A percentile compares a stretch with the other conserved stretches of the same genome.
Conservation (phyloP, 129 eudicot genomes). For the Ambrosia trifida region DNA sequence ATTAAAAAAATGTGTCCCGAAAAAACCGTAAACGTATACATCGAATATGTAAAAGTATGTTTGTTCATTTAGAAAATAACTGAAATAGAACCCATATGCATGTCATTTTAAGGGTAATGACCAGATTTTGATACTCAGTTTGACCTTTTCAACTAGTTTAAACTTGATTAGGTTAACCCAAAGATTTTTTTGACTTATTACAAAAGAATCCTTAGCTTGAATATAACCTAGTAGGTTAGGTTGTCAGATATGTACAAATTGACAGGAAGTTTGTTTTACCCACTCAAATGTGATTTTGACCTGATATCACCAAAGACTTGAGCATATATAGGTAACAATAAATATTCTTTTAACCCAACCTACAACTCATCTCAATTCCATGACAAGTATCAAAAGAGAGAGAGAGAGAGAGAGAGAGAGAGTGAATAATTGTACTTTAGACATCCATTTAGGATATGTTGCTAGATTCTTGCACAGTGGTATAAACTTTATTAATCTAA, state of each 20-base stretch:
- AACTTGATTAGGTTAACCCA: neutral
- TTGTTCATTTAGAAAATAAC: neutral
- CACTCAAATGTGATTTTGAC: constrained; percentile 1
- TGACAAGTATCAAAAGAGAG: neutral
- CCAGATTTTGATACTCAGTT: neutral
- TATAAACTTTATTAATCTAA: neutral
- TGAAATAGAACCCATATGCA: neutral
- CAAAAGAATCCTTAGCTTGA: neutral
- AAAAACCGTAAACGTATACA: neutral
- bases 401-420: neutral
- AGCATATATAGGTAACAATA: neutral
- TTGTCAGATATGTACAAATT: constrained; percentile 15
- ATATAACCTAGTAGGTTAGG: constrained; percentile 10
- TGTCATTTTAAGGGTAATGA: neutral
- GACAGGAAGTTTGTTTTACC: constrained; percentile 7
- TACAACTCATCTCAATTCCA: neutral
- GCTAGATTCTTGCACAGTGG: neutral
- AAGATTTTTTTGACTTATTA: neutral
- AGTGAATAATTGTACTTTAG: neutral
- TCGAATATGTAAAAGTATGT: neutral
- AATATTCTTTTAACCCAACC: neutral
- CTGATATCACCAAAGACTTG: neutral
- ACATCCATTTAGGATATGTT: neutral
- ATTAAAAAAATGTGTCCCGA: no score
- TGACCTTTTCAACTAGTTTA: constrained; percentile 1